phyloP scores from a whole-genome alignment of 192 early-diverging fungal genomes.

The Martensiomyces pterosporus region DNA sequence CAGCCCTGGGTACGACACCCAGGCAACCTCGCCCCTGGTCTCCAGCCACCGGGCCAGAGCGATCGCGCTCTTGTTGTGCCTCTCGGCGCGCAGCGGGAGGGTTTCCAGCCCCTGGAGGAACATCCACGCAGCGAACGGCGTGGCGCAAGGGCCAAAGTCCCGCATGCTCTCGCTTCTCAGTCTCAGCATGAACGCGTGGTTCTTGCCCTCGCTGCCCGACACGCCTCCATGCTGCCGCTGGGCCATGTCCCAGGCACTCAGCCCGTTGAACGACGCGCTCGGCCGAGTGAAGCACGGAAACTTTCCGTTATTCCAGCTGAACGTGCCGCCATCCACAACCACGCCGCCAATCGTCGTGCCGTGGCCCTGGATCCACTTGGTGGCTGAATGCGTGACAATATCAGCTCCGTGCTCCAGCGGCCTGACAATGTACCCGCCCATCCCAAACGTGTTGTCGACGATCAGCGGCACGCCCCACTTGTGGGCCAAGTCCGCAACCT shows the following conservation, averaged over 20 bases:
- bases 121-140: constrained; percentile 79
- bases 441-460: constrained; percentile 92
- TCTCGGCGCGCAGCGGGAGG: constrained; percentile 73
- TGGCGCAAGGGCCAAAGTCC: constrained; percentile 72
- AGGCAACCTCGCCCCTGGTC: constrained; percentile 60
- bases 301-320: constrained; percentile 73
- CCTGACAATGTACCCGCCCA: constrained; percentile 68
- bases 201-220: constrained; percentile 56
- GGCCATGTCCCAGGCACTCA: constrained; percentile 74
- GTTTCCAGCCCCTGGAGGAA: constrained; percentile 85
- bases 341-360: constrained; percentile 85
- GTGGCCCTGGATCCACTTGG: constrained; percentile 87
- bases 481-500: constrained; percentile 69
- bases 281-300: constrained; percentile 82
- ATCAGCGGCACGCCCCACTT: constrained; percentile 72
- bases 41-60: constrained; percentile 71
- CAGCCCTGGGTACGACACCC: constrained; percentile 83
- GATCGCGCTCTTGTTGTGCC: constrained; percentile 71
- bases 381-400: constrained; percentile 82
- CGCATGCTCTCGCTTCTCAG: constrained; percentile 72
- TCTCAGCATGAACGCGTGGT: constrained; percentile 64
- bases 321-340: constrained; percentile 75
- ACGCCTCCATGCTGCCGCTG: too few species aligned
- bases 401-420: constrained; percentile 86
- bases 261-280: constrained; percentile 62